Evolutionary conservation across 2,329 filamentous ascomycete genomes (phyloP), one percentile per base, ranked within the genome.

Genomic region (Fusarium sp.): DNA sequence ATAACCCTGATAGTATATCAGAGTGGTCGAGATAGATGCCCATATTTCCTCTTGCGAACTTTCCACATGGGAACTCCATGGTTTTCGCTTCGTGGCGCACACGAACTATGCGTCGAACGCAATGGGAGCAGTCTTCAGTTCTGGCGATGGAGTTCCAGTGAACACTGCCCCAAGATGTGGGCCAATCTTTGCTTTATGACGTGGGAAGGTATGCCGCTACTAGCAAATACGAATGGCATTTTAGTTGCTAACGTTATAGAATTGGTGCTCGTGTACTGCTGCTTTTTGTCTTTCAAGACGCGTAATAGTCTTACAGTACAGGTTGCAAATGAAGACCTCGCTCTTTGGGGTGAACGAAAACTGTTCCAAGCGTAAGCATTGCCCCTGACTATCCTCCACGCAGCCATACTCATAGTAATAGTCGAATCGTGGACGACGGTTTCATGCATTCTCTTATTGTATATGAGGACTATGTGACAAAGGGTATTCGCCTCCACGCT

Each of bases 221-320:
- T 41, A 3, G 12, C 18, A 15, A 30, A 22, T 15, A 18, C 5
- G 8, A 31, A 9, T 15, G 20, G 22, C 22, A 11, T 14, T n/a
- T 15, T 24, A 30, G 4, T 44, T 7, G 61, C 75, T 74, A 41
- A 77, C 63, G 13, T 56, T 35, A 6, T 38, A 91, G 89, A 90
- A 78, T 84, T 91, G 80, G 86, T 89, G 5, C 82, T 91, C 2
- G 88, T 90, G 70, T 87, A 91, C 74, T 88, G 85, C 72, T 85
- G 86, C 1, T 91, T 91, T 72, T 79, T 89, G 22, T 85, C 86
- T 3, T 82, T 91, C 60, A 91, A 91, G 75, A 83, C 84, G 20
- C 82, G 85, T 4, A 88, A 86, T 66, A 78, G 77, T 18, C 77
- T 85, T 47, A 88, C 86, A 0, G 54, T 85, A 13, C 78, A 81